Percentiles rank a stretch among this genome's conserved stretches.
These are phyloP conservation scores for Phytopythium cucurbitacearum DNA, from an alignment of 352 stramenopile genomes.

Conservation along the genomic window DNA sequence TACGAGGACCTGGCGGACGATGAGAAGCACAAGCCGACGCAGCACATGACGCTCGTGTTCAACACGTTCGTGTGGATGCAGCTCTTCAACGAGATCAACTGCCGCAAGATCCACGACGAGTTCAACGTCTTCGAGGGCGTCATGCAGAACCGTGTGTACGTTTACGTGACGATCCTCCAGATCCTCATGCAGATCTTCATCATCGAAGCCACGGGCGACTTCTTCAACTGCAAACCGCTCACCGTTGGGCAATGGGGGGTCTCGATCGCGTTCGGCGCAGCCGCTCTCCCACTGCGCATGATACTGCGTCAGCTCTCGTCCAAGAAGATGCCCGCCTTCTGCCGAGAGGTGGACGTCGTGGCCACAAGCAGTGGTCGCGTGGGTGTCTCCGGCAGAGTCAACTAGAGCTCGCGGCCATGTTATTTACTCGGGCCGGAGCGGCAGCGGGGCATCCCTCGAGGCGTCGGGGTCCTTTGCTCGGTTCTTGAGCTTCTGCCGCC, in stretches of 20 bases:
- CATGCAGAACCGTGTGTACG: constrained; percentile 89
- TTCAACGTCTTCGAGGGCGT: constrained; percentile 94
- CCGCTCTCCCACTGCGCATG: constrained; percentile 45
- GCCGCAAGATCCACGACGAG: constrained; percentile 80
- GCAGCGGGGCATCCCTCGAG: neutral
- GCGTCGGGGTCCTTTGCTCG: too few species aligned
- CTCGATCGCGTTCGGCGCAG: constrained; percentile 43
- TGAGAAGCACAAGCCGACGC: constrained; percentile 42
- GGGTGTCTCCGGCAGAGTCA: neutral
- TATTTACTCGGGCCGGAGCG: neutral
- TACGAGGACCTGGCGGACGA: constrained; percentile 28
- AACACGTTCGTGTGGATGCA: constrained; percentile 98
- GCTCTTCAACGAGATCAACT: constrained; percentile 90
- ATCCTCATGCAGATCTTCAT: constrained; percentile 93
- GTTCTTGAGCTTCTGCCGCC: too few species aligned
- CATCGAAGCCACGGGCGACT: constrained; percentile 89
- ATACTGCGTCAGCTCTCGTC: constrained; percentile 42
- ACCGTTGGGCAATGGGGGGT: constrained; percentile 43
- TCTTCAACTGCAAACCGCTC: constrained; percentile 61
- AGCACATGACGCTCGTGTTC: constrained; percentile 97
- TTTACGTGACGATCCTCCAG: constrained; percentile 89
- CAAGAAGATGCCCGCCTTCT: constrained; percentile 64
- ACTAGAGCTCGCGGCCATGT: neutral
- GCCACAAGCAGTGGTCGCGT: constrained; percentile 1
- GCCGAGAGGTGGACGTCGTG: constrained; percentile 41